A percentile compares a stretch with the other conserved stretches of the same genome.
Conservation (phyloP, 2,329 filamentous ascomycete genomes). For the Bipolaris cookei region DNA sequence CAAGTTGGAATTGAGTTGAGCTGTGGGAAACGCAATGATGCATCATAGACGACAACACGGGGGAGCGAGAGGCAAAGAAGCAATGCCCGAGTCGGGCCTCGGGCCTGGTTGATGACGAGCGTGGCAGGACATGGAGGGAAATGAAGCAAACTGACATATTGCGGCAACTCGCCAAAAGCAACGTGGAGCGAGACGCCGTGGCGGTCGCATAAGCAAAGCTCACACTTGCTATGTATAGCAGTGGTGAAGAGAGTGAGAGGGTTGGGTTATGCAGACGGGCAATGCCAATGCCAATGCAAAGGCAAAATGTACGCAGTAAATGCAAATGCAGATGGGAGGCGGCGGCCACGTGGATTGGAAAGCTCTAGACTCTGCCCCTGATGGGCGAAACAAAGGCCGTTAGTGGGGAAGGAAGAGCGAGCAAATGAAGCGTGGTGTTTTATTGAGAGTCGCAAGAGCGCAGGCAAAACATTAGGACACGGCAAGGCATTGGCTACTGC, state of each 20-base stretch:
- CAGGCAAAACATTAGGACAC: too few relatives aligned
- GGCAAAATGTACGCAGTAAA: not conserved
- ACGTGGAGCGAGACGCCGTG: not conserved
- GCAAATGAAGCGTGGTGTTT: not conserved
- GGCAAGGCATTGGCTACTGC: too few relatives aligned
- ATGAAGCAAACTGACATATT: not conserved
- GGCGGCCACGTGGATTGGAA: not conserved
- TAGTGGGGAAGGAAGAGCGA: not conserved
- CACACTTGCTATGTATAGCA: not conserved
- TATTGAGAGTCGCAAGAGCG: not conserved
- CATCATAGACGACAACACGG: not conserved
- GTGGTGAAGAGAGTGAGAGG: not conserved
- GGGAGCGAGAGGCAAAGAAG: not conserved
- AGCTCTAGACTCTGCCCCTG: not conserved
- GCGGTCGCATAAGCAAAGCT: not conserved
- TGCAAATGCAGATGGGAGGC: not conserved
- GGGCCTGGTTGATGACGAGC: not conserved
- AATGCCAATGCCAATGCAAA: not conserved
- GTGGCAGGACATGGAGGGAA: not conserved
- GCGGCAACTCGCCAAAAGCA: not conserved
- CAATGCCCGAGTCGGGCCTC: not conserved
- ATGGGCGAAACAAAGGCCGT: not conserved
- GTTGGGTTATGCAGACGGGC: not conserved
- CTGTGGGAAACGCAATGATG: not conserved
- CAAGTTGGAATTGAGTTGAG: not conserved